These are phyloP conservation scores for Closterium sp. DNA, from an alignment of 139 green algal species.

Conservation along the genomic window DNA sequence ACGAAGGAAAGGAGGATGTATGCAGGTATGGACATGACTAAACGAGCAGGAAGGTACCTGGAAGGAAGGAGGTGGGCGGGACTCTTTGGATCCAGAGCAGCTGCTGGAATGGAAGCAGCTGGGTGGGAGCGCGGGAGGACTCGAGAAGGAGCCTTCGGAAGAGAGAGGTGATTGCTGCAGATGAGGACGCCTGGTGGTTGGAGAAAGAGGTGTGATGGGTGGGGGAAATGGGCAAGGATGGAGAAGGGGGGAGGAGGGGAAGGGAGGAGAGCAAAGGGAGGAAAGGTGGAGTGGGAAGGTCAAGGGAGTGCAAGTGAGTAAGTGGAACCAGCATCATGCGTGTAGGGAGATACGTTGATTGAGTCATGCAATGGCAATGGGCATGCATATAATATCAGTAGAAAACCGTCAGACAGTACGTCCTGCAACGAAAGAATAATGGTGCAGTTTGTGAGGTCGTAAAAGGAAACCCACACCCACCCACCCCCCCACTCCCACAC, in stretches of 20 bases:
- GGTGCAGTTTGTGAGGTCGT: no score
- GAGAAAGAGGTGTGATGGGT: neutral
- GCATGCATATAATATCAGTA: no score
- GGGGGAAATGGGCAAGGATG: neutral
- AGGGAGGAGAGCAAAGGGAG: neutral
- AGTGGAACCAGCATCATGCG: neutral
- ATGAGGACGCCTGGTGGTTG: neutral
- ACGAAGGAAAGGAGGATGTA: neutral
- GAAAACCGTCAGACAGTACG: no score
- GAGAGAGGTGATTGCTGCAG: neutral
- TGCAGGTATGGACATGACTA: no score
- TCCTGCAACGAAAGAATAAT: no score
- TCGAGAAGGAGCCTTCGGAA: neutral
- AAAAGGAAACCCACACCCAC: no score
- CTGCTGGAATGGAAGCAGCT: neutral
- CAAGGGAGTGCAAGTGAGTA: neutral
- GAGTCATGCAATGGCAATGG: no score
- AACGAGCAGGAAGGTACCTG: neutral
- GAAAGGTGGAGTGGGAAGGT: neutral
- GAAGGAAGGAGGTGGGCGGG: neutral
- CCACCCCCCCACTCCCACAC: no score
- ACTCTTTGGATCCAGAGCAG: constrained; percentile 6
- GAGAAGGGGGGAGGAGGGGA: no score
- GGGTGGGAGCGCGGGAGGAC: neutral
- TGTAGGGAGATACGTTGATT: no score